A percentile compares a stretch with the other conserved stretches of the same genome.
Evolutionary conservation across 768 basidiomycete species (phyloP).

Genomic region (Suillus subluteus): DNA sequence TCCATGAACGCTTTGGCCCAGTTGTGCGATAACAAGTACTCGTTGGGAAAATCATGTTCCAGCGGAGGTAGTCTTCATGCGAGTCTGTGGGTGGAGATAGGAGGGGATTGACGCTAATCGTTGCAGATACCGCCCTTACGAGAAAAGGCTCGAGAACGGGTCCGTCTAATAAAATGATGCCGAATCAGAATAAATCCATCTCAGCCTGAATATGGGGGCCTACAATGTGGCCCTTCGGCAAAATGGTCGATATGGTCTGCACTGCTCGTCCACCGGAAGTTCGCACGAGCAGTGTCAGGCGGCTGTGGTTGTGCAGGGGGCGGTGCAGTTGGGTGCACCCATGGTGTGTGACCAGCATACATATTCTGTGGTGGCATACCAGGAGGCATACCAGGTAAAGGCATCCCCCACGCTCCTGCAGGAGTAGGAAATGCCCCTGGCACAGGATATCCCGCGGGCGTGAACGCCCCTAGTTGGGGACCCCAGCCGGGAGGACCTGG

Average conservation of each 20-base stretch:
- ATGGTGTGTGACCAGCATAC: conserved; percentile 29
- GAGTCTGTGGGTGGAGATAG: conserved; percentile 49
- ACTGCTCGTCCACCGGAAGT: conserved; percentile 33
- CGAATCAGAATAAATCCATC: conserved; percentile 15
- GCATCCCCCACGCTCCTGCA: conserved; percentile 30
- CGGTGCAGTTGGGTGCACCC: conserved; percentile 27
- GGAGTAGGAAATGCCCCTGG: conserved; percentile 22
- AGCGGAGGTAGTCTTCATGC: conserved; percentile 57
- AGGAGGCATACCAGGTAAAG: conserved; percentile 16
- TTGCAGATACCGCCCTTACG: conserved; percentile 50
- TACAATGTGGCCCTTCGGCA: conserved; percentile 47
- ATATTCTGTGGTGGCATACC: conserved; percentile 29
- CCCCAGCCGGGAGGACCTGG: conserved; percentile 25
- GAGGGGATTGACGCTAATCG: conserved; percentile 62
- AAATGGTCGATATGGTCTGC: conserved; percentile 40
- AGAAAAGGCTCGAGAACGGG: conserved; percentile 71
- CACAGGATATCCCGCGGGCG: neutral
- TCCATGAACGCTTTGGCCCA: conserved; percentile 69
- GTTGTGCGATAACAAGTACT: conserved; percentile 62
- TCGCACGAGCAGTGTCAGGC: conserved; percentile 29
- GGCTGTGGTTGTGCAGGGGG: conserved; percentile 25
- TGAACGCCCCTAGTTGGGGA: conserved; percentile 9
- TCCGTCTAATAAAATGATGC: conserved; percentile 49
- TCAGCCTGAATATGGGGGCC: conserved; percentile 19
- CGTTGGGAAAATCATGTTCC: conserved; percentile 76